These are phyloP conservation scores for Pinus taeda DNA, from an alignment of 75 land plant genomes.

Conservation along the genomic window DNA sequence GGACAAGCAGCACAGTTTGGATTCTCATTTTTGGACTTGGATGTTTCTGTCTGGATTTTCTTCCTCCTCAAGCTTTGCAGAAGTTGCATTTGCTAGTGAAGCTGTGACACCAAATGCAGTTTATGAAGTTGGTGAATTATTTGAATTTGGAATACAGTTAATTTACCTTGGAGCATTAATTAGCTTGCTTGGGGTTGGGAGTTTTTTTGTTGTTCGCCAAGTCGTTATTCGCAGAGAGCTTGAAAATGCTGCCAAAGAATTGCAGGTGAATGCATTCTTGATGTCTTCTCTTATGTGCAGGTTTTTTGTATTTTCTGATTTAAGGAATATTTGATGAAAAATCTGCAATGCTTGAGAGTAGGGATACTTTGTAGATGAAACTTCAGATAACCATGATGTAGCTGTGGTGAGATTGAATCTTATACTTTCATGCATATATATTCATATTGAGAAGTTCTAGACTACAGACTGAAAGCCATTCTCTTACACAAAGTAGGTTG, in stretches of 20 bases:
- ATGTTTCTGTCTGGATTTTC: conserved; percentile 11
- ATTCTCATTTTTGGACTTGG: conserved; percentile 1
- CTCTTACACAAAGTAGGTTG: neutral
- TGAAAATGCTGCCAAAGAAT: conserved; percentile 93
- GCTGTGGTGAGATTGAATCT: neutral
- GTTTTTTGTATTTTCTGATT: conserved; percentile 1
- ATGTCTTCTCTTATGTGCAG: neutral
- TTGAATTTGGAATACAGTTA: conserved; percentile 88
- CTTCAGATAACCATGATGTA: neutral
- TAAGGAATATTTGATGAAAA: conserved; percentile 5
- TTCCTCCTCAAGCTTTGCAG: conserved; percentile 25
- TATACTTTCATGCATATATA: too few relatives aligned
- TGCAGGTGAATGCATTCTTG: conserved; percentile 57
- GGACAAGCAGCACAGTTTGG: neutral
- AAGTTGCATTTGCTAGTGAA: conserved; percentile 38
- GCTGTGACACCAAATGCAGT: conserved; percentile 28
- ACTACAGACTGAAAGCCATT: neutral
- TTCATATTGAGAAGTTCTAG: too few relatives aligned
- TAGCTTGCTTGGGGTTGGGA: conserved; percentile 83
- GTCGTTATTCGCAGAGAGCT: conserved; percentile 88
- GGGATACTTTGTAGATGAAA: neutral
- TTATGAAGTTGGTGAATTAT: conserved; percentile 66
- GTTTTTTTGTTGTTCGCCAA: conserved; percentile 92
- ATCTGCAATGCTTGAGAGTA: too few relatives aligned
- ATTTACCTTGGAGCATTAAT: conserved; percentile 81